These are phyloP conservation scores for Aspergillus uvarum DNA, from an alignment of 2,329 filamentous ascomycete genomes.

Conservation along the genomic window DNA sequence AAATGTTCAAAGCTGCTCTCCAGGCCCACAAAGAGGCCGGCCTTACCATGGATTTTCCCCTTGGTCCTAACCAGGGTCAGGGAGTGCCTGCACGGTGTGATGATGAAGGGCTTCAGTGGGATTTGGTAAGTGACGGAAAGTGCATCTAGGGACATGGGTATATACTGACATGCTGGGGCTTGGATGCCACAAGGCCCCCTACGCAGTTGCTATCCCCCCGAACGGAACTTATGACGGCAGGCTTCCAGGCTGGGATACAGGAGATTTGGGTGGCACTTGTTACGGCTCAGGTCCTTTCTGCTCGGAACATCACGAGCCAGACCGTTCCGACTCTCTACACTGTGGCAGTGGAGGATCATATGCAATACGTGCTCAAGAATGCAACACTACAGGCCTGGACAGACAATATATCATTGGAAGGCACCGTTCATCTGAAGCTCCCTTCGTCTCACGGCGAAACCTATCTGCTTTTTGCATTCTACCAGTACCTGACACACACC, in stretches of 20 bases:
- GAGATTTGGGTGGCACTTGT: slow-evolving; percentile 30
- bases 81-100: slow-evolving; percentile 42
- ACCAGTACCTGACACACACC: neutral
- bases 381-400: slow-evolving; percentile 13
- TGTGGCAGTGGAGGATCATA: slow-evolving; percentile 8
- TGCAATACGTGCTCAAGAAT: slow-evolving; percentile 13
- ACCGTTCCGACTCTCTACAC: neutral
- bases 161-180: too few relatives aligned
- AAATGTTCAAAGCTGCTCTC: slow-evolving; percentile 28
- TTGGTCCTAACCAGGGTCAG: slow-evolving; percentile 49
- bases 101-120: slow-evolving; percentile 36
- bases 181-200: slow-evolving; percentile 6
- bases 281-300: slow-evolving; percentile 19
- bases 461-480: slow-evolving; percentile 12
- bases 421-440: slow-evolving; percentile 11
- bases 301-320: slow-evolving; percentile 14
- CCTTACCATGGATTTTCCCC: slow-evolving; percentile 45
- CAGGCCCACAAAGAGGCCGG: slow-evolving; percentile 38
- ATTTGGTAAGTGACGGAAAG: slow-evolving; percentile 15
- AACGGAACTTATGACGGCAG: neutral
- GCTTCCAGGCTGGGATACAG: slow-evolving; percentile 16
- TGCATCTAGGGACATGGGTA: too few relatives aligned
- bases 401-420: slow-evolving; percentile 9
- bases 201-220: neutral
- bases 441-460: neutral